Evolutionary conservation across 106 monocot genomes (phyloP), one percentile per base, ranked within the genome.

Genomic region (Dioscorea dumetorum): DNA sequence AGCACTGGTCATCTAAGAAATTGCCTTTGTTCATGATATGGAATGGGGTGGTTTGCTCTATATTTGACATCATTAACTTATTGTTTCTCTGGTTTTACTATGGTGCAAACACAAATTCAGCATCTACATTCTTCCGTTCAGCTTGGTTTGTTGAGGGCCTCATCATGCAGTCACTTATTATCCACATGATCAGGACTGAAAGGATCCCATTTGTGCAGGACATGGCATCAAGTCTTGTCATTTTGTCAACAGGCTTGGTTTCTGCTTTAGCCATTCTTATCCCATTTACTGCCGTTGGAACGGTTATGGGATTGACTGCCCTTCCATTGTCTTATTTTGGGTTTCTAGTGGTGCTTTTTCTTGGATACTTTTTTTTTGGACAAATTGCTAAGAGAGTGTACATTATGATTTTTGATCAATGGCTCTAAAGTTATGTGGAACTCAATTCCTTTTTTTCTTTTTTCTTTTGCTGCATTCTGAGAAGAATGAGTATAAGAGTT

Each of bases 101-200:
- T 41, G 72, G 63, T 52, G 62, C 67, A 22, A 3, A 72, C 33
- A 68, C 23, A 50, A 32, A 50, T 57, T 16, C 74, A 35, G 23
- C 13, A 17, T 71, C 70, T 4, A 34, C 22, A 11, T 70, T 83
- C 22, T 83, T 83, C 54, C 77, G 68, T 22, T 70, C 82, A 48
- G 78, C 78, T 33, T 82, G 82, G 77, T 82, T 82, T 62, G 64
- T 82, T 48, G 78, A 78, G 63, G 71, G 75, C 48, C 66, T 83
- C 4, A 59, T 82, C 22, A 82, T 74, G 77, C 83, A 83, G 58
- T n/a, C 71, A 19, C 74, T 83, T 48, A 58, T 68, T 60, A 78
- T 83, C 52, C 83, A 83, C 65, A 62, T 79, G 78, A 74, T 83
- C 24, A 70, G 83, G 66, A 78, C 83, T 0, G 56, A 70, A 54